A percentile compares a stretch with the other conserved stretches of the same genome.
Conservation (phyloP, 306 rosid species). For the Dalbergia oliveri region DNA sequence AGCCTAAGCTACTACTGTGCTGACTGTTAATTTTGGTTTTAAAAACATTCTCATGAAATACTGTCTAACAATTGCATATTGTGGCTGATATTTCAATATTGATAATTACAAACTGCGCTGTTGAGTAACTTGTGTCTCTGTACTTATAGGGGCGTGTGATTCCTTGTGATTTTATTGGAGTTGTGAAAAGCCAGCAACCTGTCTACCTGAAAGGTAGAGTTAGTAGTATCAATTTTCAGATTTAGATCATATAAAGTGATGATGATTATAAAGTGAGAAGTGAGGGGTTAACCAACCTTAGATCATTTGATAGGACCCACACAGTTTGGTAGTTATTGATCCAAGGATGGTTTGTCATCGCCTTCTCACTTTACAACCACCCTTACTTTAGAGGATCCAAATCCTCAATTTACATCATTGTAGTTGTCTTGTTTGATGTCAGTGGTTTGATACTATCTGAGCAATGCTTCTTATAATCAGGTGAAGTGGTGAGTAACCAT, state of each 20-base stretch:
- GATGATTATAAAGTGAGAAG: too few species aligned
- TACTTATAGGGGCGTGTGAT: conserved; percentile 82
- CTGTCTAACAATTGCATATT: conserved; percentile 9
- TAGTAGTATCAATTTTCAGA: too few species aligned
- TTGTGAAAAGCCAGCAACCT: conserved; percentile 96
- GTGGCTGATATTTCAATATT: conserved; percentile 13
- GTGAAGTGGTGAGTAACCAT: conserved; percentile 89
- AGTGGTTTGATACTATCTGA: conserved; percentile 4
- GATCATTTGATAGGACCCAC: too few species aligned
- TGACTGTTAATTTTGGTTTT: conserved; percentile 13
- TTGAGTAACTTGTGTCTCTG: neutral
- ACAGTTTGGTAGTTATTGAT: too few species aligned
- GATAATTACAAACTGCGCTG: neutral
- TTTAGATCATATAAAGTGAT: too few species aligned
- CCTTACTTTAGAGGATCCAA: neutral
- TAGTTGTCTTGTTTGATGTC: conserved; percentile 40
- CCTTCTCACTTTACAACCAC: too few species aligned
- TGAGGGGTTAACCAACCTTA: too few species aligned
- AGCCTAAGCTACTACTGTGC: neutral
- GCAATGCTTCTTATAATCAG: conserved; percentile 40
- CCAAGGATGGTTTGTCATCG: too few species aligned
- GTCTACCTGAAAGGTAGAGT: conserved; percentile 81
- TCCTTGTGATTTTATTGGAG: conserved; percentile 98
- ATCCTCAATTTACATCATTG: neutral
- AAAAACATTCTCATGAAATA: neutral